Percentiles rank a stretch among this genome's conserved stretches.
These are phyloP conservation scores for thale cress (Arabidopsis thaliana) DNA, from an alignment of 345 rosid species.

Conservation along the genomic window DNA sequence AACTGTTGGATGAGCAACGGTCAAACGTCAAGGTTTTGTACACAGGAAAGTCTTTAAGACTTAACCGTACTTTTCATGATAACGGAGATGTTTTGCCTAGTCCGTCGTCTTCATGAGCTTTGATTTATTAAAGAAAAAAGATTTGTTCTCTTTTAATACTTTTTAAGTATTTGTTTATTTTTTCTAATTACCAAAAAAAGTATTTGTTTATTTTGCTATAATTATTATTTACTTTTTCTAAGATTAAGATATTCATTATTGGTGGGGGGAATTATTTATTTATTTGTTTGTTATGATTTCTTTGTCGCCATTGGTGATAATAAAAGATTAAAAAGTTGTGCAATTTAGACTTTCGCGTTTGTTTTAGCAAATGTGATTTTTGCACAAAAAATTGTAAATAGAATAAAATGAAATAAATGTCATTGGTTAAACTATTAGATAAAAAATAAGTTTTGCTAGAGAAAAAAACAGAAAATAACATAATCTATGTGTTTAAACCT, in stretches of 20 bases:
- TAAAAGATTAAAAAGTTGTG: neutral
- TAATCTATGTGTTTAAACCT: no score
- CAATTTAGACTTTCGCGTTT: neutral
- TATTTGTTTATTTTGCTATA: neutral
- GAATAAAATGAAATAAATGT: neutral
- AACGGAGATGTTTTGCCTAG: constrained; percentile 41
- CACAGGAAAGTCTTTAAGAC: constrained; percentile 60
- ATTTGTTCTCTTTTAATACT: neutral
- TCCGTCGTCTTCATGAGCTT: constrained; percentile 41
- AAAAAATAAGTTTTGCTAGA: no score
- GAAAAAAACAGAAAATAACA: no score
- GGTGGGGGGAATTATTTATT: neutral
- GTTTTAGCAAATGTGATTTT: neutral
- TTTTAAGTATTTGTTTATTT: neutral
- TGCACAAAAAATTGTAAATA: neutral
- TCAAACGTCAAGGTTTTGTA: constrained; percentile 85
- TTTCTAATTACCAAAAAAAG: neutral
- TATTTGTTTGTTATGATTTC: neutral
- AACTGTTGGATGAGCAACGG: constrained; percentile 71
- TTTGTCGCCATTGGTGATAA: constrained; percentile 17
- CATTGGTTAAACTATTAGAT: no score
- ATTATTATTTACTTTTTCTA: neutral
- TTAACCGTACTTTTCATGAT: constrained; percentile 10
- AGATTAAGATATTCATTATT: neutral
- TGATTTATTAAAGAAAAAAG: no score